These are phyloP conservation scores for Diplodia intermedia DNA, from an alignment of 2,329 filamentous ascomycete genomes.

Conservation along the genomic window DNA sequence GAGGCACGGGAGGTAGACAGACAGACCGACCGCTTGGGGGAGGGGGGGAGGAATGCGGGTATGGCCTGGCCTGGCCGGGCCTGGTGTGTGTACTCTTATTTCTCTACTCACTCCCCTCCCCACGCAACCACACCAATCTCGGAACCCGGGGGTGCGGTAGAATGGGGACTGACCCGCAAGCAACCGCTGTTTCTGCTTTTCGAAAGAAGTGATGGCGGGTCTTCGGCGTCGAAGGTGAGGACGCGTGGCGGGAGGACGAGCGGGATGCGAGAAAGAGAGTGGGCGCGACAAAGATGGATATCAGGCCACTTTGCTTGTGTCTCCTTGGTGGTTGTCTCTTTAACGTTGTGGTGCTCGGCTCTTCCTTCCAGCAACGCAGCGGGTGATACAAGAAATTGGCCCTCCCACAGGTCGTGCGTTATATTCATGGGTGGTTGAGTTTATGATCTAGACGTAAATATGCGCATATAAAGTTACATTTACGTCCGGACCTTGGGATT, in stretches of 20 bases:
- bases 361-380: neutral
- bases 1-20: too few relatives aligned
- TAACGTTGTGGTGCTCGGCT: neutral
- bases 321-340: neutral
- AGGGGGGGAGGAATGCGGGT: neutral
- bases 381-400: too few relatives aligned
- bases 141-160: neutral
- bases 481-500: too few relatives aligned
- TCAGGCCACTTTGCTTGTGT: neutral
- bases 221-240: neutral
- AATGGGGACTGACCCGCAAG: neutral
- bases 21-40: too few relatives aligned
- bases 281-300: neutral
- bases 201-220: neutral
- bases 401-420: too few relatives aligned
- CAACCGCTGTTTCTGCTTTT: neutral
- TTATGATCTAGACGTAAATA: too few relatives aligned
- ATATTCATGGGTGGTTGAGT: too few relatives aligned
- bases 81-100: neutral
- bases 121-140: neutral
- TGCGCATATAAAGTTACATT: too few relatives aligned
- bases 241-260: neutral
- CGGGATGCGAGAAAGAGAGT: neutral
- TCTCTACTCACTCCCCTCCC: neutral
- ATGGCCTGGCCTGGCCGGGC: neutral